These are phyloP conservation scores for Staphylotrichum tortipilum DNA, from an alignment of 495 filamentous ascomycete species.

Conservation along the genomic window DNA sequence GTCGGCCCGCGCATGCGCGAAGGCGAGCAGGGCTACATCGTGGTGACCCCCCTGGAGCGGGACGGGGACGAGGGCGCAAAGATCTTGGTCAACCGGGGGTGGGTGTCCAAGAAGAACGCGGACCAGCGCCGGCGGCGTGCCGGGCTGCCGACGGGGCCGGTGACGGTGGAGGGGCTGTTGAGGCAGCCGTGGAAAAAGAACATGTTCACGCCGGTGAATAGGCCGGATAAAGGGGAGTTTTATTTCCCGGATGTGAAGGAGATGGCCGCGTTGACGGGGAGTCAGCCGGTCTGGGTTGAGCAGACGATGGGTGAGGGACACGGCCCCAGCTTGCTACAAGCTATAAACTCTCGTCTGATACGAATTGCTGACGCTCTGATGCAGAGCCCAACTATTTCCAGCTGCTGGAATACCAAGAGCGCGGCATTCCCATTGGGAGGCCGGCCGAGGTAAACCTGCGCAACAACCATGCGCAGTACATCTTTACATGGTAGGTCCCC, in stretches of 20 bases:
- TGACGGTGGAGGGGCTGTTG: constrained; percentile 75
- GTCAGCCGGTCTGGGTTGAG: constrained; percentile 89
- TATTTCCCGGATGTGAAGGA: constrained; percentile 90
- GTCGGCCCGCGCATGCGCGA: constrained; percentile 84
- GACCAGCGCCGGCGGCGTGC: constrained; percentile 53
- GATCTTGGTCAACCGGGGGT: constrained; percentile 79
- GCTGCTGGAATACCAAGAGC: constrained; percentile 58
- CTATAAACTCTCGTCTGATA: background rate
- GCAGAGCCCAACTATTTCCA: constrained; percentile 69
- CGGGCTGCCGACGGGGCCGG: constrained; percentile 54
- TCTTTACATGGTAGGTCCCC: constrained; percentile 82
- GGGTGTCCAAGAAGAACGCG: constrained; percentile 67
- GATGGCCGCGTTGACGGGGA: constrained; percentile 82
- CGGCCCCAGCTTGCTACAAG: background rate
- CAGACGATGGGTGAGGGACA: constrained; percentile 79
- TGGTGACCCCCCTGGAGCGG: constrained; percentile 83
- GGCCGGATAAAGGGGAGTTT: constrained; percentile 72
- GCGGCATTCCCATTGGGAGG: constrained; percentile 89
- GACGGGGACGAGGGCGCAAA: constrained; percentile 34
- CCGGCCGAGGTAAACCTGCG: constrained; percentile 83
- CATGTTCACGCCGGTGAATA: constrained; percentile 88
- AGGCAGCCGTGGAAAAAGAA: constrained; percentile 93
- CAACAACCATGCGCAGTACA: constrained; percentile 97
- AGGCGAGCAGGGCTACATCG: constrained; percentile 80
- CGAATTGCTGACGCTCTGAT: background rate